Percentiles rank a stretch among this genome's conserved stretches.
Conservation (phyloP, 1,139 yeast species). For the Taphrina pruni region DNA sequence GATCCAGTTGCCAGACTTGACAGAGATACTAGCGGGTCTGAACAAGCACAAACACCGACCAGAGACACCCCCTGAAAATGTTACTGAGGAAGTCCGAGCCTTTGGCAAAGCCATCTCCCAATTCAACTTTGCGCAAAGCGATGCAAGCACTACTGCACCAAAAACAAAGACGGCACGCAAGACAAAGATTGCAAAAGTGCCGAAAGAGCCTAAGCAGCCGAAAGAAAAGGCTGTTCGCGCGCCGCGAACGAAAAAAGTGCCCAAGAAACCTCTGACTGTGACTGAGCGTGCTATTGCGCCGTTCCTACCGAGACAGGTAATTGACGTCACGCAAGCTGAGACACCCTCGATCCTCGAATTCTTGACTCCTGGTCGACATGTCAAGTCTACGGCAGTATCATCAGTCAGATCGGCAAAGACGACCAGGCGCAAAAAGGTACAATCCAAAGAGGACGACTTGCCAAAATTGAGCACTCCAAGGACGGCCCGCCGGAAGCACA, state of each 20-base stretch:
- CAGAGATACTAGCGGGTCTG: conserved; percentile 9
- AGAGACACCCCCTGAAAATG: neutral
- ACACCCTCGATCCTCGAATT: conserved; percentile 12
- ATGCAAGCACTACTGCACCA: neutral
- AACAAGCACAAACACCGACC: neutral
- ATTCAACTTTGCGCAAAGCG: conserved; percentile 12
- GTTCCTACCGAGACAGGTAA: neutral
- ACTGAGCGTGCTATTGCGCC: conserved; percentile 27
- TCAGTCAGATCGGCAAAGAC: neutral
- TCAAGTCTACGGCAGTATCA: neutral
- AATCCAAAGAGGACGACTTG: neutral
- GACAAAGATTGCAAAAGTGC: neutral
- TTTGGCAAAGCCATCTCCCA: conserved; percentile 11
- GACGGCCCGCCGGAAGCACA: neutral
- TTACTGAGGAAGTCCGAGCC: conserved; percentile 5
- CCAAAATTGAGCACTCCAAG: neutral
- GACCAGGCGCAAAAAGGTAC: neutral
- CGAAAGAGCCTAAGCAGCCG: conserved; percentile 6
- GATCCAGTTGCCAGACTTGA: conserved; percentile 3
- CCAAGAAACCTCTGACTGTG: conserved; percentile 19
- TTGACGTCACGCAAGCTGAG: neutral
- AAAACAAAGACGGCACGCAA: neutral
- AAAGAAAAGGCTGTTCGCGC: conserved; percentile 15
- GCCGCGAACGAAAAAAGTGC: conserved; percentile 1
- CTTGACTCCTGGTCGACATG: conserved; percentile 4